phyloP scores from a whole-genome alignment of 2,329 filamentous ascomycete species.

The Chaetomium strumarium region DNA sequence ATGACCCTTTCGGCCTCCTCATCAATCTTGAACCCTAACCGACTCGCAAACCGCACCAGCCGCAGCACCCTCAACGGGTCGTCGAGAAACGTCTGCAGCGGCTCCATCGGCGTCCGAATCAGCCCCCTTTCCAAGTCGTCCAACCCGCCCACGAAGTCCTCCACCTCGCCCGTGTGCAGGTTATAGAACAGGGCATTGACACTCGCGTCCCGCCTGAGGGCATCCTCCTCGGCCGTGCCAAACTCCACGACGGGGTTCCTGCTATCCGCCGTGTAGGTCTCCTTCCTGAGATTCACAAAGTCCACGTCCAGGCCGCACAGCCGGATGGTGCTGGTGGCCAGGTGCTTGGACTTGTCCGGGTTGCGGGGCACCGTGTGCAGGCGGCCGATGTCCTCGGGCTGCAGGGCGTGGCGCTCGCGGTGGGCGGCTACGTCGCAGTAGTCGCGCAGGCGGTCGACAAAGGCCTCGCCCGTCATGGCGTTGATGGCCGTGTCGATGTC shows the following conservation, averaged over 20 bases:
- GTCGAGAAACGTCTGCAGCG: slow-evolving; percentile 88
- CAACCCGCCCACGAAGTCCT: slow-evolving; percentile 80
- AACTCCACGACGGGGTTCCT: slow-evolving; percentile 91
- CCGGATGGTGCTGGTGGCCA: slow-evolving; percentile 83
- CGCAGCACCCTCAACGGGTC: slow-evolving; percentile 84
- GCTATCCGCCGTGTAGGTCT: slow-evolving; percentile 83
- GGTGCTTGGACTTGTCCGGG: slow-evolving; percentile 92
- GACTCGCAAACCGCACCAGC: slow-evolving; percentile 83
- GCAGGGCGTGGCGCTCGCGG: slow-evolving; percentile 54
- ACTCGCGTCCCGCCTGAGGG: slow-evolving; percentile 81
- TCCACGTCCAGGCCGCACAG: slow-evolving; percentile 87
- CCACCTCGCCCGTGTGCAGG: slow-evolving; percentile 67
- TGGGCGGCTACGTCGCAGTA: slow-evolving; percentile 59
- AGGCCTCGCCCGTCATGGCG: slow-evolving; percentile 73
- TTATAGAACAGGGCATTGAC: slow-evolving; percentile 98
- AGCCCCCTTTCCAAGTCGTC: slow-evolving; percentile 65
- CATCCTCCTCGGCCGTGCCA: slow-evolving; percentile 86
- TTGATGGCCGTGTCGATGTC: slow-evolving; percentile 86
- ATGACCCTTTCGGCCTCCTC: slow-evolving; percentile 63
- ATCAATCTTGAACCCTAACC: slow-evolving; percentile 75
- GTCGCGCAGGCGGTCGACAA: slow-evolving; percentile 62
- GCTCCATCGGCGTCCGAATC: slow-evolving; percentile 81
- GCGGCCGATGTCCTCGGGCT: slow-evolving; percentile 57
- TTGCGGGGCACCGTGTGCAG: slow-evolving; percentile 88
- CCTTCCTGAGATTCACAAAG: slow-evolving; percentile 88